Evolutionary conservation across 2,329 filamentous ascomycete species (phyloP), one percentile per base, ranked within the genome.

Genomic region (Clarireedia sp.): DNA sequence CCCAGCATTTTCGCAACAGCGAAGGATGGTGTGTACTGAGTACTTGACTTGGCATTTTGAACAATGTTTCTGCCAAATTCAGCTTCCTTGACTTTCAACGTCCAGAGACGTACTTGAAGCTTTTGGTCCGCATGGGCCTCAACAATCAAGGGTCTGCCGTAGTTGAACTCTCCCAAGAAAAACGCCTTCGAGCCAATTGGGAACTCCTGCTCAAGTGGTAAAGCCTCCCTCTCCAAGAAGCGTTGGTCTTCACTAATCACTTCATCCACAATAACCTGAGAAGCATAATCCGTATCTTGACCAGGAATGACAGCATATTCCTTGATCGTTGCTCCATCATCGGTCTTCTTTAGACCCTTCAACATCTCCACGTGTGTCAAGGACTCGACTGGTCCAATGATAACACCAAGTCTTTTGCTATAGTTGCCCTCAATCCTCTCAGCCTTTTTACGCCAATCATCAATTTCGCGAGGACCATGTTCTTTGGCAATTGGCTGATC

Each of bases 301-400:
- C 92, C 92, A 2, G 86, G 83, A 48, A 96, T 87, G 51, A 87
- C 81, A 17, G 83, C 90, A 68, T 96, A 99, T 66, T 97, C 90
- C 73, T 99, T 99, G 64, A 96, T 74, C 2, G 90, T 87, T 10
- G 92, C 89, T 45, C 94, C 94, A 37, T 92, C 86, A 58, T 96
- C 90, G 0, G 88, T 95, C 76, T 95, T 96, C 64, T 80, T 79
- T 60, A 99, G 77, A 21, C 95, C 94, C 70, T 89, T 95, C 54
- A 99, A 81, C 80, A 96, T 94, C 63, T 96, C 88, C 38, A 99
- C 90, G 60, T 95, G 87, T 29, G 96, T 83, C 63, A 97, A 77
- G 23, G 90, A 89, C 67, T 99, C 92, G 5, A 97, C 89, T 21
- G 84, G 75, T 43, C 92, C 90, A 59, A 91, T 90, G 50, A 91